Conservation (phyloP, 805 yeast species). For the Cyberlindnera galapagoensis region DNA sequence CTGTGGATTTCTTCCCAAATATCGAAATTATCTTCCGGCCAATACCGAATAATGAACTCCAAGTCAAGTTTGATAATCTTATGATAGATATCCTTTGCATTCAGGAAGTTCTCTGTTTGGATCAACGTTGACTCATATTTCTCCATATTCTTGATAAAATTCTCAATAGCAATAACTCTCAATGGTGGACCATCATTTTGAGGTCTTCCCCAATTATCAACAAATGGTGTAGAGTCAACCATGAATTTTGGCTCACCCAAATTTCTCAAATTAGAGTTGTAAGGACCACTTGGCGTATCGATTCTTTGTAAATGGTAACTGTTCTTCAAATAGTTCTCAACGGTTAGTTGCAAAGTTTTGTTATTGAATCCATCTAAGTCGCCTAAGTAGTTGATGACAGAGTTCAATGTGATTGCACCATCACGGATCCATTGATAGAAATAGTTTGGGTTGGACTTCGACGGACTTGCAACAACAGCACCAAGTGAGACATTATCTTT, state of each 20-base stretch:
- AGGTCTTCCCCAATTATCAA: constrained; percentile 84
- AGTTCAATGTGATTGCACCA: constrained; percentile 70
- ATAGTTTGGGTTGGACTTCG: constrained; percentile 64
- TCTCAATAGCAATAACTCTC: constrained; percentile 57
- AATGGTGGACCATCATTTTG: constrained; percentile 94
- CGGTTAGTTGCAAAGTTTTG: constrained; percentile 19
- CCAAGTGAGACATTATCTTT: constrained; percentile 48
- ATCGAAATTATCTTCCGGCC: constrained; percentile 72
- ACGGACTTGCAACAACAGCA: constrained; percentile 81
- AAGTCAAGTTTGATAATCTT: constrained; percentile 65
- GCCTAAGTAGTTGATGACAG: constrained; percentile 50
- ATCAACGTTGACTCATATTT: constrained; percentile 27
- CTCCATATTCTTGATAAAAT: constrained; percentile 42
- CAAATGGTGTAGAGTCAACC: constrained; percentile 58
- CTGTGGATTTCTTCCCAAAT: constrained; percentile 88
- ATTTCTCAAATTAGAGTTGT: constrained; percentile 39
- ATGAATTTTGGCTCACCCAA: constrained; percentile 89
- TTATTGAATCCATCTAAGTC: constrained; percentile 30
- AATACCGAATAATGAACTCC: constrained; percentile 49
- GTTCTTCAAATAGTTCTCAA: constrained; percentile 61
- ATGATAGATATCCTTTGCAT: constrained; percentile 32
- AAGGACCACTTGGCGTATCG: constrained; percentile 63
- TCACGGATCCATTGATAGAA: constrained; percentile 90
- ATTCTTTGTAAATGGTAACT: constrained; percentile 56
- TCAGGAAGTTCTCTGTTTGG: constrained; percentile 23